A percentile compares a stretch with the other conserved stretches of the same genome.
Evolutionary conservation across 2,329 filamentous ascomycete species (phyloP).

Genomic region (Teratosphaeria nubilosa): DNA sequence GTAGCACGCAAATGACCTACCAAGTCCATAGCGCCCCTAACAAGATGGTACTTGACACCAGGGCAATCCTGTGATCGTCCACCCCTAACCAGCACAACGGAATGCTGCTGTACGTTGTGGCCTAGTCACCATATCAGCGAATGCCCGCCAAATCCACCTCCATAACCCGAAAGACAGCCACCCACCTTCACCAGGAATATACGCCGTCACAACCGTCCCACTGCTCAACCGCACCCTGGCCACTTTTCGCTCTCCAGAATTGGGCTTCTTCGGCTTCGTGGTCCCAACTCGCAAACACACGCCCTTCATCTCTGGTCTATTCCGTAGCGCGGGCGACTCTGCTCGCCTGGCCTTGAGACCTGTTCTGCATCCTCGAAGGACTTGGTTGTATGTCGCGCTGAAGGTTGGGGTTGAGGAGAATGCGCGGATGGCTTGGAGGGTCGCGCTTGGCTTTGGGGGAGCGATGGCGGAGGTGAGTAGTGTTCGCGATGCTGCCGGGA

Average conservation of each 20-base stretch:
- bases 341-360: conserved; percentile 74
- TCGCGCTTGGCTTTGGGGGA: conserved; percentile 10
- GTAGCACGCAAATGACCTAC: conserved; percentile 47
- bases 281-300: conserved; percentile 92
- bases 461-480: conserved; percentile 14
- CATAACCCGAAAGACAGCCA: background rate
- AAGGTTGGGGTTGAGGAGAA: conserved; percentile 30
- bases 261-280: conserved; percentile 95
- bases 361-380: conserved; percentile 60
- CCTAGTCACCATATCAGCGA: conserved; percentile 34
- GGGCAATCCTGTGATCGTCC: conserved; percentile 94
- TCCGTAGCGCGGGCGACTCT: conserved; percentile 71
- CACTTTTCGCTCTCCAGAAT: conserved; percentile 93
- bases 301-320: conserved; percentile 79
- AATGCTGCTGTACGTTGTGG: conserved; percentile 98
- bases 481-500: conserved; percentile 18
- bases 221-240: conserved; percentile 82
- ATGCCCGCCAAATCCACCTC: background rate
- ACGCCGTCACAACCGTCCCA: conserved; percentile 79
- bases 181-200: conserved; percentile 84
- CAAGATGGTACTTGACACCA: conserved; percentile 90
- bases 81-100: conserved; percentile 88
- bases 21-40: conserved; percentile 85
- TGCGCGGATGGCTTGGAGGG: conserved; percentile 19
- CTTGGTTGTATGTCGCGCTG: conserved; percentile 41